Percentiles rank a stretch among this genome's conserved stretches.
These are phyloP conservation scores for Evansstolkia leycettana DNA, from an alignment of 495 filamentous ascomycete species.

Conservation along the genomic window DNA sequence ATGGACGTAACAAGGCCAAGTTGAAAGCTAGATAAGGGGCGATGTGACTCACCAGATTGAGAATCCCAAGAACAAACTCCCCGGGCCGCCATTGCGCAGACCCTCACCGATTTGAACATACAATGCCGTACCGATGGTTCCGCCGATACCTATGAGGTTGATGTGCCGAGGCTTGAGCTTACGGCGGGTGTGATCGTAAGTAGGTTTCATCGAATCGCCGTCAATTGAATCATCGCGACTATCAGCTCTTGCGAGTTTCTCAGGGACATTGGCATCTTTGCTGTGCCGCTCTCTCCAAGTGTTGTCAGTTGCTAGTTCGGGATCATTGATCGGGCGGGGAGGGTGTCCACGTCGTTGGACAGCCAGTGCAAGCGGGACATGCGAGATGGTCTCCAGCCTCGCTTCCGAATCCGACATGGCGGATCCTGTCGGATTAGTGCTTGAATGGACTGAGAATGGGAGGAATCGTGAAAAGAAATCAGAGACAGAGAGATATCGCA, in stretches of 20 bases:
- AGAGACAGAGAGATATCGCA: not conserved
- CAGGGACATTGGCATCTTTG: constrained; percentile 4
- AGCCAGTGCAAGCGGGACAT: constrained; percentile 5
- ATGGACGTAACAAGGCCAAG: no score
- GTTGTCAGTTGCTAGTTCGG: constrained; percentile 5
- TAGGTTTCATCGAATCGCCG: constrained; percentile 14
- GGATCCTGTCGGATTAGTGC: not conserved
- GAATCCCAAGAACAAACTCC: constrained; percentile 64
- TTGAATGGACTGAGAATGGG: no score
- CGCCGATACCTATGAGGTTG: constrained; percentile 65
- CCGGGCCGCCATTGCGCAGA: constrained; percentile 61
- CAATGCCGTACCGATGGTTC: constrained; percentile 69
- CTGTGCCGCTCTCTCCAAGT: constrained; percentile 3
- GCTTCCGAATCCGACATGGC: constrained; percentile 5
- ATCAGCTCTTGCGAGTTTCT: constrained; percentile 9
- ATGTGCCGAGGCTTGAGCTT: constrained; percentile 55
- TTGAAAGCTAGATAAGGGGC: no score
- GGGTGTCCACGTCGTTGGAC: constrained; percentile 8
- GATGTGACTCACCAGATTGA: constrained; percentile 21
- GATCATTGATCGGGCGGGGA: constrained; percentile 2
- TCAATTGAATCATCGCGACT: constrained; percentile 13
- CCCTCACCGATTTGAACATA: constrained; percentile 64
- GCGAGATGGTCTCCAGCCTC: constrained; percentile 2
- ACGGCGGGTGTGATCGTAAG: constrained; percentile 39
- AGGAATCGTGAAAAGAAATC: not conserved